A percentile compares a stretch with the other conserved stretches of the same genome.
These are phyloP conservation scores for Vanderwaltozyma tropicalis DNA, from an alignment of 805 yeast species.

Conservation along the genomic window DNA sequence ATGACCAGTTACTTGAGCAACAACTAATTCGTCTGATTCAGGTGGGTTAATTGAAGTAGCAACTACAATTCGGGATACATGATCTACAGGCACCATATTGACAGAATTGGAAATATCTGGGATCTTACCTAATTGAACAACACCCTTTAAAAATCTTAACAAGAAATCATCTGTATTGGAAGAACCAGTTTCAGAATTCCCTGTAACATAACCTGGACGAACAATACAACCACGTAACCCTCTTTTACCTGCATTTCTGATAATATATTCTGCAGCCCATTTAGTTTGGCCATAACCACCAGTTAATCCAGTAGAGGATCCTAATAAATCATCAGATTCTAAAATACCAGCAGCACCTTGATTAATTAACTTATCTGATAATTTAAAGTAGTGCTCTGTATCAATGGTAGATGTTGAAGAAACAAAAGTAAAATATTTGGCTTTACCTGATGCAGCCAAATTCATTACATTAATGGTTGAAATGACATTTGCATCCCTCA, in stretches of 20 bases:
- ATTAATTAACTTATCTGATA: slow-evolving; percentile 60
- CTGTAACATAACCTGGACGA: slow-evolving; percentile 95
- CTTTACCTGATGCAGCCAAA: slow-evolving; percentile 54
- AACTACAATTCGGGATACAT: slow-evolving; percentile 84
- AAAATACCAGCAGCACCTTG: slow-evolving; percentile 63
- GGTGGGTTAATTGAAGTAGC: slow-evolving; percentile 79
- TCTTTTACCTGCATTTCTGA: slow-evolving; percentile 75
- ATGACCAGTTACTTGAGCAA: slow-evolving; percentile 95
- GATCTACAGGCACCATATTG: slow-evolving; percentile 97
- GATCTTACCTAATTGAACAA: slow-evolving; percentile 72
- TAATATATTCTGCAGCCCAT: slow-evolving; percentile 91
- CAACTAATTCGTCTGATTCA: slow-evolving; percentile 40
- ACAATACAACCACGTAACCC: slow-evolving; percentile 85
- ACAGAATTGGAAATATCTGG: slow-evolving; percentile 84
- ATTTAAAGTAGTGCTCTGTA: slow-evolving; percentile 63
- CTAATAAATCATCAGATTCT: slow-evolving; percentile 75
- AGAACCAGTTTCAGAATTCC: slow-evolving; percentile 73
- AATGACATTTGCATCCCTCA: slow-evolving; percentile 88
- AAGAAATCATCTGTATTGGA: slow-evolving; percentile 95
- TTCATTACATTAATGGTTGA: slow-evolving; percentile 78
- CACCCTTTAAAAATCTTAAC: slow-evolving; percentile 88
- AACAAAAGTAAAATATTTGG: slow-evolving; percentile 82
- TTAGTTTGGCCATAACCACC: slow-evolving; percentile 96
- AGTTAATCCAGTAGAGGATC: slow-evolving; percentile 72
- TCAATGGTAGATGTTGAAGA: slow-evolving; percentile 93